Conservation (phyloP, 305 asterid species). For the Fraxinus platypoda region DNA sequence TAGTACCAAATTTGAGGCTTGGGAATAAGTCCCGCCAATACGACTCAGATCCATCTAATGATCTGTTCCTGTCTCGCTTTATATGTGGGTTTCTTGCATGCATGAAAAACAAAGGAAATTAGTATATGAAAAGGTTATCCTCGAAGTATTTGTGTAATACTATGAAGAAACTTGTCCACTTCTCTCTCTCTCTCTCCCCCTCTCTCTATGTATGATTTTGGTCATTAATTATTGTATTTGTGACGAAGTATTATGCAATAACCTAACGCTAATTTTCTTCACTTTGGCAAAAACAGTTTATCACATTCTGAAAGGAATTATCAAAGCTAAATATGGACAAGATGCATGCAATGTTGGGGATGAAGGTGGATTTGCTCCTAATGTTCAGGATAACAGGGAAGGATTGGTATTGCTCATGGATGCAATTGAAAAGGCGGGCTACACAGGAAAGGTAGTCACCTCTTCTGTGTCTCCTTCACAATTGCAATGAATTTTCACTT, state of each 20-base stretch:
- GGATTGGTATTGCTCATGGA: conserved; percentile 86
- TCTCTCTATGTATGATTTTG: not conserved
- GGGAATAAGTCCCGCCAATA: not conserved
- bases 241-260: not conserved
- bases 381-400: conserved; percentile 94
- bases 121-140: not conserved
- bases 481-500: conserved; percentile 11
- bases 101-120: not conserved
- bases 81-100: not conserved
- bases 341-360: conserved; percentile 99
- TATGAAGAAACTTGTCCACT: not conserved
- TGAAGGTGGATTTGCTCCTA: conserved; percentile 99
- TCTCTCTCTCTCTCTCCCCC: not conserved
- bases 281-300: conserved; percentile 57
- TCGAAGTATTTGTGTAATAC: not conserved
- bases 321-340: conserved; percentile 93
- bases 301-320: conserved; percentile 86
- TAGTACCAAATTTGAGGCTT: not conserved
- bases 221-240: not conserved
- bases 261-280: conserved; percentile 13
- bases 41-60: not conserved
- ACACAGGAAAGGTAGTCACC: conserved; percentile 69
- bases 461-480: not conserved
- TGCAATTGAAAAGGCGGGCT: conserved; percentile 94
- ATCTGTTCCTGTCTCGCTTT: not conserved